phyloP scores from a whole-genome alignment of 306 rosid species.

The Fragaria ananassa region DNA sequence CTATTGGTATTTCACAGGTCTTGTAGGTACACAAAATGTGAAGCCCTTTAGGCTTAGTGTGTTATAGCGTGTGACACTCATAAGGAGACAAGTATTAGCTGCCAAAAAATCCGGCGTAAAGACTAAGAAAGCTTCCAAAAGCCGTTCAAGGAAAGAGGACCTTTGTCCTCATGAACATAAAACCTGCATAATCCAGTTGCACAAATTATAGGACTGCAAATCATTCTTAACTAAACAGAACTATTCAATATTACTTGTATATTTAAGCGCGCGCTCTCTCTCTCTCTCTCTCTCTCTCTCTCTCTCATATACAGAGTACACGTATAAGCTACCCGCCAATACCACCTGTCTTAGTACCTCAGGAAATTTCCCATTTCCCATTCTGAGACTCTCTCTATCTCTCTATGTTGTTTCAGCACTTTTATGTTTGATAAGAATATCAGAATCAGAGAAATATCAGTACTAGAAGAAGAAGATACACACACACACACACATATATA shows the following conservation, averaged over 20 bases:
- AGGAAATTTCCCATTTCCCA: constrained; percentile 26
- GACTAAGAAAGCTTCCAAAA: not conserved
- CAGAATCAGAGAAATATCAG: not conserved
- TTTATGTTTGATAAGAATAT: constrained; percentile 2
- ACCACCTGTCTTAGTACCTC: constrained; percentile 26
- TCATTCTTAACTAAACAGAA: not conserved
- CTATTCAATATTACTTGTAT: not conserved
- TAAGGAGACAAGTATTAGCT: constrained; percentile 15
- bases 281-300: not conserved
- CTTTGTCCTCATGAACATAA: constrained; percentile 32
- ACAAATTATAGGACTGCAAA: constrained; percentile 6
- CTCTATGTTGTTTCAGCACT: not conserved
- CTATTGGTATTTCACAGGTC: not conserved
- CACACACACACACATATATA: not conserved
- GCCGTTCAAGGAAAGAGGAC: constrained; percentile 22
- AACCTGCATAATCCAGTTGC: not conserved
- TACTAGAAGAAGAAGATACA: constrained; percentile 11
- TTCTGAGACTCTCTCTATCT: not conserved
- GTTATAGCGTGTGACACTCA: not conserved
- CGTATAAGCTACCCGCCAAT: constrained; percentile 35
- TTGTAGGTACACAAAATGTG: not conserved
- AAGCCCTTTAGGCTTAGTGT: not conserved
- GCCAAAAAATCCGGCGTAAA: constrained; percentile 23
- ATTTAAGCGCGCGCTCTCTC: not conserved
- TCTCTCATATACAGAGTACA: constrained; percentile 16